These are phyloP conservation scores for Myriosclerotinia curreyana DNA, from an alignment of 2,329 filamentous ascomycete genomes.

Conservation along the genomic window DNA sequence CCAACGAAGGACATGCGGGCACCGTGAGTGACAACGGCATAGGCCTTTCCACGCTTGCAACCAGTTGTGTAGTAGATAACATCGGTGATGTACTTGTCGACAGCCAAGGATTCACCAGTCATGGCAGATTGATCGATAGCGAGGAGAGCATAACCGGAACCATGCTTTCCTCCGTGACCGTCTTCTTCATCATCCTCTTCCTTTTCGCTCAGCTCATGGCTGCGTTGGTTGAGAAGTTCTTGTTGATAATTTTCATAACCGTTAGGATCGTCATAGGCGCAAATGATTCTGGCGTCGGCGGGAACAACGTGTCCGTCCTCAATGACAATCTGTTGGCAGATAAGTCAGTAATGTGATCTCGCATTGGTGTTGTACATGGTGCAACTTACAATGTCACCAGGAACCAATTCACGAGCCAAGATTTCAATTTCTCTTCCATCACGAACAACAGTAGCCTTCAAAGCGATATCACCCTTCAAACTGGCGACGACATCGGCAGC, in stretches of 20 bases:
- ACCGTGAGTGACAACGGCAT: constrained; percentile 63
- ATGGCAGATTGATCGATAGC: constrained; percentile 78
- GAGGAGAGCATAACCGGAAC: constrained; percentile 60
- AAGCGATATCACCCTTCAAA: constrained; percentile 72
- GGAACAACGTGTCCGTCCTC: constrained; percentile 71
- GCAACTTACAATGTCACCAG: constrained; percentile 67
- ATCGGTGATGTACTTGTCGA: constrained; percentile 77
- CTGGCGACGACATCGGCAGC: constrained; percentile 72
- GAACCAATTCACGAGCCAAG: constrained; percentile 70
- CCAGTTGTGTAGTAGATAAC: constrained; percentile 75
- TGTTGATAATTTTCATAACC: constrained; percentile 66
- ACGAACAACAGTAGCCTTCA: constrained; percentile 67
- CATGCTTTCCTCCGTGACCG: constrained; percentile 53
- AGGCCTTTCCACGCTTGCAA: constrained; percentile 77
- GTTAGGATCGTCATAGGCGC: constrained; percentile 66
- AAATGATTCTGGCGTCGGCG: constrained; percentile 68
- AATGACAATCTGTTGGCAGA: constrained; percentile 54
- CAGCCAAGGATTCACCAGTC: constrained; percentile 75
- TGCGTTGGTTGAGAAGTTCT: constrained; percentile 59
- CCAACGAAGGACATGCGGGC: constrained; percentile 74
- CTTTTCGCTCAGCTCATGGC: constrained; percentile 58
- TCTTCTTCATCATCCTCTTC: constrained; percentile 49
- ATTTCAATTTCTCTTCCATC: constrained; percentile 66
- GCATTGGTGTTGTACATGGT: not conserved
- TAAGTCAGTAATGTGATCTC: not conserved